These are phyloP conservation scores for Coemansia asiatica DNA, from an alignment of 192 early-diverging fungal genomes.

Conservation along the genomic window DNA sequence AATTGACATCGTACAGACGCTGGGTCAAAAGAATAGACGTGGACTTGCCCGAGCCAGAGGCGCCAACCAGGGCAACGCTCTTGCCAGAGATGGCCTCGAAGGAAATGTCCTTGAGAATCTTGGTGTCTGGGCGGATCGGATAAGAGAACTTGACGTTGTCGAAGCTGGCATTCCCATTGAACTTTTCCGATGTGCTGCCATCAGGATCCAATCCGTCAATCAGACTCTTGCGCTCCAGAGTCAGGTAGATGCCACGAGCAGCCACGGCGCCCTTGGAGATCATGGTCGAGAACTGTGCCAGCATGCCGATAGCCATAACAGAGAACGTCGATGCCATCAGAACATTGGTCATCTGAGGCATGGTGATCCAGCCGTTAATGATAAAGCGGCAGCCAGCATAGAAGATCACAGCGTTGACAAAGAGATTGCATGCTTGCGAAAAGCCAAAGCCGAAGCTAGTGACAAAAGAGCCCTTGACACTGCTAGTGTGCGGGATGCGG, in stretches of 20 bases:
- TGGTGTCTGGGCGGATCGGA: constrained; percentile 41
- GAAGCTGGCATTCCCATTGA: constrained; percentile 33
- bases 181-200: constrained; percentile 16
- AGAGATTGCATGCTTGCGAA: constrained; percentile 59
- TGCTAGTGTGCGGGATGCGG: constrained; percentile 49
- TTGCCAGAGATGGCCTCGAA: constrained; percentile 61
- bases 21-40: constrained; percentile 65
- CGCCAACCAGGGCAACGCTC: constrained; percentile 77
- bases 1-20: constrained; percentile 58
- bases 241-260: constrained; percentile 55
- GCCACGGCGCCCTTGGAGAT: constrained; percentile 61
- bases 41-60: constrained; percentile 69
- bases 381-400: constrained; percentile 59
- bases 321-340: constrained; percentile 62
- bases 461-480: constrained; percentile 39
- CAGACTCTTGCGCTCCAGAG: constrained; percentile 52
- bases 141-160: constrained; percentile 39
- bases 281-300: constrained; percentile 56
- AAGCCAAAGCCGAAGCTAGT: constrained; percentile 57
- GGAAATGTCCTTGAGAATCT: constrained; percentile 41
- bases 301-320: constrained; percentile 58
- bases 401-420: constrained; percentile 60
- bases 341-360: constrained; percentile 28
- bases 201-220: constrained; percentile 53
- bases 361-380: constrained; percentile 53